Conservation (phyloP, 78 protist genomes). For the Mastigamoeba balamuthi region DNA sequence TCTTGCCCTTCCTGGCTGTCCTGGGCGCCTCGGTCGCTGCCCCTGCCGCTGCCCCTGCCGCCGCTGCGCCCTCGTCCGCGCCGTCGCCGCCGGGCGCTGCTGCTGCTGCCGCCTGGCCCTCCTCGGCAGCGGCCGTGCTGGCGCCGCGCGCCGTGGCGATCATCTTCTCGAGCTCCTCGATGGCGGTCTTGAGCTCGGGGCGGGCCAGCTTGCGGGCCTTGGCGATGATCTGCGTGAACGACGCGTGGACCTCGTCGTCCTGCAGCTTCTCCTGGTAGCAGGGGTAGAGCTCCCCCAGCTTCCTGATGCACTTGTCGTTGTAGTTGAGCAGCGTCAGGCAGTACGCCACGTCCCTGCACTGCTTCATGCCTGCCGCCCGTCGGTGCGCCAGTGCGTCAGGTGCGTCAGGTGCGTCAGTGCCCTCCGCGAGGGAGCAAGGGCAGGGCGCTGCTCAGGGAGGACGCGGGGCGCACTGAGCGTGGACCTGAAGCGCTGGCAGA, state of each 20-base stretch:
- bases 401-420: neutral
- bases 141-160: neutral
- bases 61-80: too few species aligned
- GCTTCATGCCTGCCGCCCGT: neutral
- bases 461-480: slow-evolving; percentile 4
- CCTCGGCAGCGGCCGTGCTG: too few species aligned
- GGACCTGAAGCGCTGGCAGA: slow-evolving; percentile 60
- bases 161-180: slow-evolving; percentile 28
- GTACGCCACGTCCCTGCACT: slow-evolving; percentile 55
- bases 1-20: neutral
- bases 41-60: too few species aligned
- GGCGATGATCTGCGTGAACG: neutral
- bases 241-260: slow-evolving; percentile 23
- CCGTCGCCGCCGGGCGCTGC: too few species aligned
- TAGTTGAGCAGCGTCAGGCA: slow-evolving; percentile 39
- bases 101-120: too few species aligned
- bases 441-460: neutral
- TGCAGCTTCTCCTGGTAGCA: slow-evolving; percentile 29
- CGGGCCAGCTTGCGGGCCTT: slow-evolving; percentile 7
- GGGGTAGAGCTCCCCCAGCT: slow-evolving; percentile 32
- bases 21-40: too few species aligned
- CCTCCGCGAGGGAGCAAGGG: neutral
- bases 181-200: slow-evolving; percentile 1
- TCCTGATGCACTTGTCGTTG: slow-evolving; percentile 38
- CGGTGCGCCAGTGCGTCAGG: neutral